Evolutionary conservation across 2,329 filamentous ascomycete genomes (phyloP).

Genomic region (Calonectria crousiana): DNA sequence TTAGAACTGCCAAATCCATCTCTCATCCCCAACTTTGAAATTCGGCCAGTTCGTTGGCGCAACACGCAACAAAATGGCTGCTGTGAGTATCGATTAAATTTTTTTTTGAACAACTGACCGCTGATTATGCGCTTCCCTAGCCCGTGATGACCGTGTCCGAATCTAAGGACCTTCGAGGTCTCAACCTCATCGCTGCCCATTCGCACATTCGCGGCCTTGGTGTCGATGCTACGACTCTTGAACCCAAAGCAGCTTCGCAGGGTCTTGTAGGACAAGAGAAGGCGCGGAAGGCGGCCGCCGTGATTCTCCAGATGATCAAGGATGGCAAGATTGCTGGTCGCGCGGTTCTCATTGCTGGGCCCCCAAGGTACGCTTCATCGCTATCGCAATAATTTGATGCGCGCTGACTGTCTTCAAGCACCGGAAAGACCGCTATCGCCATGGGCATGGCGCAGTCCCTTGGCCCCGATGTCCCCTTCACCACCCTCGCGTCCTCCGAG

Average conservation of each 20-base stretch:
- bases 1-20: slow-evolving; percentile 17
- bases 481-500: slow-evolving; percentile 93
- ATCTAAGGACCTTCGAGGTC: slow-evolving; percentile 93
- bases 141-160: slow-evolving; percentile 86
- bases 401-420: slow-evolving; percentile 65
- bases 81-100: slow-evolving; percentile 56
- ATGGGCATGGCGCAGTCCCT: slow-evolving; percentile 99
- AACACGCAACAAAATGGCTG: slow-evolving; percentile 60
- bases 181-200: slow-evolving; percentile 98
- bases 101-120: not conserved
- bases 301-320: slow-evolving; percentile 99
- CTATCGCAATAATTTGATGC: not conserved
- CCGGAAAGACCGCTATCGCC: slow-evolving; percentile 97
- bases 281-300: slow-evolving; percentile 93
- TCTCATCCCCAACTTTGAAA: slow-evolving; percentile 29
- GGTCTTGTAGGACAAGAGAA: slow-evolving; percentile 97
- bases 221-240: slow-evolving; percentile 90
- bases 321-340: slow-evolving; percentile 98
- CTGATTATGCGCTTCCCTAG: slow-evolving; percentile 51
- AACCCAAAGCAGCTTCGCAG: slow-evolving; percentile 87
- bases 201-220: slow-evolving; percentile 97
- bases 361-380: slow-evolving; percentile 73
- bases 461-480: slow-evolving; percentile 94
- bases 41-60: slow-evolving; percentile 29
- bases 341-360: slow-evolving; percentile 93